Conservation (phyloP, 2,329 filamentous ascomycete species). For the Lasiodiplodia gonubiensis region DNA sequence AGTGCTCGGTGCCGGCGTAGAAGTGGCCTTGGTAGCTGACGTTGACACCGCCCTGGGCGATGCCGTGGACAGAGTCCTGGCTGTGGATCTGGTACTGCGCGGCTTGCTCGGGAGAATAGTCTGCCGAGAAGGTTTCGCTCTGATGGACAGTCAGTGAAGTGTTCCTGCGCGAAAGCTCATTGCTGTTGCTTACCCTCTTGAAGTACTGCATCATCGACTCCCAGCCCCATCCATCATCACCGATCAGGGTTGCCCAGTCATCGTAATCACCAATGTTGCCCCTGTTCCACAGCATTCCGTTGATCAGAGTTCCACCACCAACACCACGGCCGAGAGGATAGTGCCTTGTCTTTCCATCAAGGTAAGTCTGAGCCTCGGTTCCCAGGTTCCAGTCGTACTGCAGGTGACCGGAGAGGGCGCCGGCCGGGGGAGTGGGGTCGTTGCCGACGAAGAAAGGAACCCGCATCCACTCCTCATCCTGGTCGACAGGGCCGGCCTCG, state of each 20-base stretch:
- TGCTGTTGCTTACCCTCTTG: slow-evolving; percentile 35
- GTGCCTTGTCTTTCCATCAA: slow-evolving; percentile 22
- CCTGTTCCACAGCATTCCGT: slow-evolving; percentile 30
- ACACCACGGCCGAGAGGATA: slow-evolving; percentile 30
- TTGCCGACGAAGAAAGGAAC: slow-evolving; percentile 27
- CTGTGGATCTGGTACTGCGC: slow-evolving; percentile 37
- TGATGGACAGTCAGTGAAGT: slow-evolving; percentile 18
- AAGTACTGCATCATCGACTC: slow-evolving; percentile 39
- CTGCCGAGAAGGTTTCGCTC: slow-evolving; percentile 36
- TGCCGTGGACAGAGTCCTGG: slow-evolving; percentile 35
- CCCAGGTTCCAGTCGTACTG: slow-evolving; percentile 42
- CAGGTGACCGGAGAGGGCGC: slow-evolving; percentile 37
- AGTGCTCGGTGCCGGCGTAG: slow-evolving; percentile 32
- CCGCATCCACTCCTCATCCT: slow-evolving; percentile 32
- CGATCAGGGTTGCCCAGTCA: slow-evolving; percentile 29
- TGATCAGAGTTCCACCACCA: slow-evolving; percentile 32
- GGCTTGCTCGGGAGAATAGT: slow-evolving; percentile 33
- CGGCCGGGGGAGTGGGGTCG: slow-evolving; percentile 35
- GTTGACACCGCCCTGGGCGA: slow-evolving; percentile 34
- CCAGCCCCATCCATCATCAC: slow-evolving; percentile 38
- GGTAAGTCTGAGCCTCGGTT: slow-evolving; percentile 37
- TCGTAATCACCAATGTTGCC: slow-evolving; percentile 30
- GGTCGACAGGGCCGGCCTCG: slow-evolving; percentile 39
- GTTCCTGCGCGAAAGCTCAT: not conserved
- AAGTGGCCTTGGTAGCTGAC: slow-evolving; percentile 37